Base-by-base conservation (phyloP, 768 basidiomycete genomes). In the Collybia sp. region DNA sequence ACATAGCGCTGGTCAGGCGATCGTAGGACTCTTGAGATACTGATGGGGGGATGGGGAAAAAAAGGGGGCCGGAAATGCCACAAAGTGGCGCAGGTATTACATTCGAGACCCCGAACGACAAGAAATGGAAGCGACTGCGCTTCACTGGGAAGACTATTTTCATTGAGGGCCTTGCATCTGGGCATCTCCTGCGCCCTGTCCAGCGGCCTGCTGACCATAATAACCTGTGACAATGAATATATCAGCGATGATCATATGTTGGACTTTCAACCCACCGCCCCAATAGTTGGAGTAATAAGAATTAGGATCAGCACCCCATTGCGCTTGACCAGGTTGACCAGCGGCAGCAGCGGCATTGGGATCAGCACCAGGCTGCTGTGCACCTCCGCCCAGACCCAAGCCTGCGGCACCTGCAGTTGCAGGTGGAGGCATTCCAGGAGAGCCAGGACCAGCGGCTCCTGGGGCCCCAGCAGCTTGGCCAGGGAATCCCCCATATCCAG, bases 251-350 rank as follows among this genome's bases (percentile, higher is more conserved):
- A 9, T 13, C 42, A 48, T 20, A 17, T 34, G 19, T 25, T 18
- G 31, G 35, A 3, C 31, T 11, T 13, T 43, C 43, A 38, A 70
- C 82, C 57, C 49, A 90, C 88, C 85, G 61, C 86, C 83, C 88
- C 88, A 89, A 61, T 89, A 88, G 60, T 85, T 85, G 45, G 80
- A 80, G 64, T 88, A 88, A 65, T 88, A 88, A 48, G 75, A 76
- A 59, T 69, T 83, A 46, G 85, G 82, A 59, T 89, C 87, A 18
- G 76, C 72, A 19, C 79, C 79, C 88, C 90, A 92, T 58, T 90
- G 87, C 40, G 79, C 82, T 63, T 87, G 85, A 40, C 75, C 78
- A 31, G 77, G 73, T 51, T 79, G 78, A 12, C 74, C 77, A 9
- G 73, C 76, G 31, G 75, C 73, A 53, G 70, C 71, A 12, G 70